Conservation (phyloP, 73 alveolate genomes). For the Loxodes magnus region DNA sequence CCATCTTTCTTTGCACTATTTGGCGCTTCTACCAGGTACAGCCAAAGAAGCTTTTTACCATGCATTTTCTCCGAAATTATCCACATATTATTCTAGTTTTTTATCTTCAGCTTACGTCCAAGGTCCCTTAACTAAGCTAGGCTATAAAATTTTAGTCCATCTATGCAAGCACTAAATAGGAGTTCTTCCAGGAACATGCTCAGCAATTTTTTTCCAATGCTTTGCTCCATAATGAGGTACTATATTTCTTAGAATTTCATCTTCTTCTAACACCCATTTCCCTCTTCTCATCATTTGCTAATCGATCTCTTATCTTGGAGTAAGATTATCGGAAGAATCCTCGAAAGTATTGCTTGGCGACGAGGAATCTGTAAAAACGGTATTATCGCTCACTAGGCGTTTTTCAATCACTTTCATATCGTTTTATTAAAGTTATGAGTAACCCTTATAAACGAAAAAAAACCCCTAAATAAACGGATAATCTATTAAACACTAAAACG, state of each 20-base stretch:
- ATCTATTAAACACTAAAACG: too few species aligned
- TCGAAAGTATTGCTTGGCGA: too few species aligned
- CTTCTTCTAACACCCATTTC: slow-evolving; percentile 22
- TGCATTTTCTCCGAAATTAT: slow-evolving; percentile 11
- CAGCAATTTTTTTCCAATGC: slow-evolving; percentile 11
- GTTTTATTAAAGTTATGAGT: too few species aligned
- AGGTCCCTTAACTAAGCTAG: slow-evolving; percentile 13
- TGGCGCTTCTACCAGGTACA: slow-evolving; percentile 35
- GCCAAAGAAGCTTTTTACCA: slow-evolving; percentile 16
- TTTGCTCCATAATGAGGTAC: slow-evolving; percentile 7
- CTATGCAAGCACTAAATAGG: background rate
- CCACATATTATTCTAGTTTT: slow-evolving; percentile 11
- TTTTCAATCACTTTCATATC: too few species aligned
- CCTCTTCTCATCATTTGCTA: background rate
- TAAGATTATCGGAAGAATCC: too few species aligned
- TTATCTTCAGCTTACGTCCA: slow-evolving; percentile 25
- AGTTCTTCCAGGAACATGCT: background rate
- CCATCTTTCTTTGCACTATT: slow-evolving; percentile 35
- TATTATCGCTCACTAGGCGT: too few species aligned
- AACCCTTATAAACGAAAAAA: too few species aligned
- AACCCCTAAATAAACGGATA: too few species aligned
- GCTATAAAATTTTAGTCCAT: background rate
- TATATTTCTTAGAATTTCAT: slow-evolving; percentile 5
- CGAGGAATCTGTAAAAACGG: too few species aligned
- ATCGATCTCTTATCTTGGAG: too few species aligned